These are phyloP conservation scores for Arabis hirsuta DNA, from an alignment of 345 rosid species.

Conservation along the genomic window DNA sequence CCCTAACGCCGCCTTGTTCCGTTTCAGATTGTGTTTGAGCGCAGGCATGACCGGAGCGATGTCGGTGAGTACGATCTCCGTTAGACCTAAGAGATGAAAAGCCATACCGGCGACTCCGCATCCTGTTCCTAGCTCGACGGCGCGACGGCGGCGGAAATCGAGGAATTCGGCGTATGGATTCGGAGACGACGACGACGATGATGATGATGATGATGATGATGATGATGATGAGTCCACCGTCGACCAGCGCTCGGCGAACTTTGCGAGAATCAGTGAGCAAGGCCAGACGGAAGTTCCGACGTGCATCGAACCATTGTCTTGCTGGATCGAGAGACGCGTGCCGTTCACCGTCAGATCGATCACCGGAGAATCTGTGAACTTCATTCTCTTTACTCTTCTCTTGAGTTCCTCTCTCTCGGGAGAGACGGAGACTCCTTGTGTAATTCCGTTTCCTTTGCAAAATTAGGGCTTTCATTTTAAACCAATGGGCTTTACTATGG, in stretches of 20 bases:
- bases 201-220: constrained; percentile 12
- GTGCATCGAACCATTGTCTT: constrained; percentile 86
- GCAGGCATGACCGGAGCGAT: constrained; percentile 92
- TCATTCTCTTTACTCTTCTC: constrained; percentile 49
- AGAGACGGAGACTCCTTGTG: neutral
- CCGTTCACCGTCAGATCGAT: constrained; percentile 70
- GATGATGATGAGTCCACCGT: constrained; percentile 32
- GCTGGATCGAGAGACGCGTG: constrained; percentile 67
- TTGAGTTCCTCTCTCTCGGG: neutral
- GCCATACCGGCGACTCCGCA: constrained; percentile 95
- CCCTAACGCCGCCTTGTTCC: constrained; percentile 72
- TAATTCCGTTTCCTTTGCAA: neutral
- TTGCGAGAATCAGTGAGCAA: constrained; percentile 83
- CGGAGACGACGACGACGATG: constrained; percentile 37
- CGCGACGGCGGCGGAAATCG: constrained; percentile 67
- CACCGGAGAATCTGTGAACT: constrained; percentile 90
- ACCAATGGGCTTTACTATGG: constrained; percentile 32
- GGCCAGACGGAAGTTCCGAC: constrained; percentile 98
- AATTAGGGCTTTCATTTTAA: constrained; percentile 19
- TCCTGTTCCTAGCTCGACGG: constrained; percentile 82
- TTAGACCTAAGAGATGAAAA: constrained; percentile 73
- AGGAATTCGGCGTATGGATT: constrained; percentile 72
- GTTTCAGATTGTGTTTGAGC: constrained; percentile 86
- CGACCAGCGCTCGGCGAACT: constrained; percentile 93
- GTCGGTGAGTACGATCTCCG: constrained; percentile 80